Evolutionary conservation across 495 filamentous ascomycete genomes (phyloP).

Genomic region (Xylona heveae): DNA sequence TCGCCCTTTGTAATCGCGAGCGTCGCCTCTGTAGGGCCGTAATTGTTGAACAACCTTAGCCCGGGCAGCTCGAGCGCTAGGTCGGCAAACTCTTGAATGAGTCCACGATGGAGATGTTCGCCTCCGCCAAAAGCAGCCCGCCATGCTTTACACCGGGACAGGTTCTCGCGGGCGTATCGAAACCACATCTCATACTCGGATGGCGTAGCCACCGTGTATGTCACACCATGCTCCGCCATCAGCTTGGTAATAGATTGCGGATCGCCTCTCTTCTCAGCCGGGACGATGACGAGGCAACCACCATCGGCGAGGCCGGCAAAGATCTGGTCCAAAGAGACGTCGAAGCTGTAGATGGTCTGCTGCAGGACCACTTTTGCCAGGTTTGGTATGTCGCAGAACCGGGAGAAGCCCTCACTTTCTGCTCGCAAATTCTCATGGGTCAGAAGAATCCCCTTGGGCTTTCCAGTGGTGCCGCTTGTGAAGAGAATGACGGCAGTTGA

Average conservation of each 20-base stretch:
- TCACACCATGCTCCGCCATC: constrained; percentile 15
- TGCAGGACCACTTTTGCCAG: constrained; percentile 15
- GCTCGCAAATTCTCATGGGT: constrained; percentile 14
- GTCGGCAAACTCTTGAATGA: constrained; percentile 5
- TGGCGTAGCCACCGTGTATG: constrained; percentile 19
- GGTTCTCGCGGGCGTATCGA: constrained; percentile 9
- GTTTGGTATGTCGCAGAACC: too few species aligned
- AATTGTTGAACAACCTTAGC: too few species aligned
- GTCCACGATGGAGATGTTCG: constrained; percentile 8
- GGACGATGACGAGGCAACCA: constrained; percentile 12
- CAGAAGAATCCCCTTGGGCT: constrained; percentile 19
- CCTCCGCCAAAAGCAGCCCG: constrained; percentile 10
- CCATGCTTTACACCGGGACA: constrained; percentile 8
- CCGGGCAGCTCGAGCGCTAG: too few species aligned
- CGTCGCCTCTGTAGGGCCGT: too few species aligned
- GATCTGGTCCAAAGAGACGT: constrained; percentile 16
- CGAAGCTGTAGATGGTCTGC: constrained; percentile 16
- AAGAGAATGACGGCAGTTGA: constrained; percentile 18
- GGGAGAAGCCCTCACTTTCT: constrained; percentile 13
- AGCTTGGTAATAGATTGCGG: constrained; percentile 14
- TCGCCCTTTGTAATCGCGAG: constrained; percentile 2
- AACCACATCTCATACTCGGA: constrained; percentile 21
- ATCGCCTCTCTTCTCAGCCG: constrained; percentile 4
- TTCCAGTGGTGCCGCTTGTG: constrained; percentile 21
- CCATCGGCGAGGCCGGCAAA: constrained; percentile 13